Evolutionary conservation across 169 alveolate genomes (phyloP), one percentile per base, ranked within the genome.

Genomic region (Plasmodium fragile): DNA sequence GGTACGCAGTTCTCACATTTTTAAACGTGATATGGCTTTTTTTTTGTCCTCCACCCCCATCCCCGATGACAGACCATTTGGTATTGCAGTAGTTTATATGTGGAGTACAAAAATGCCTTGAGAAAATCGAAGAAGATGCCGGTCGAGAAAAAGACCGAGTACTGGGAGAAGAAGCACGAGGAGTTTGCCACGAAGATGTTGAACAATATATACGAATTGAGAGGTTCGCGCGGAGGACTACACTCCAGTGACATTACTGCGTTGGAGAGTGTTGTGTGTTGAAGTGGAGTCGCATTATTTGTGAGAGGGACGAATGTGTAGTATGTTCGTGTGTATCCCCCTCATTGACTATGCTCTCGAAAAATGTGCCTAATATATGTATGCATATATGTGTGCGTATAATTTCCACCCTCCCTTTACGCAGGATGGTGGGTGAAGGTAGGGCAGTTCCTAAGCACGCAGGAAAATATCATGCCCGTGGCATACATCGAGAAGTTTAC

Each of bases 351-450:
- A 49, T 6, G 59, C 18, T 49, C 16, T 49, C 25, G 6, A 49
- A 49, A 49, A 16, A 39, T 77, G 18, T 13, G n/a, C 4, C 13
- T 7, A 45, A 80, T 34, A 43, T 13, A 8, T 18, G 49, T 34
- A 43, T 13, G 4, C 8, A 39, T 65, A 72, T 8, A 4, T 59
- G 0, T 52, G 10, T n/a, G 3, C 41, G 3, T 34, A 34, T 16
- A 4, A 30, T 92, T 85, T 59, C 73, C n/a, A n/a, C n/a, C 8
- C n/a, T 7, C 10, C 45, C 30, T 53, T 3, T 52, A 11, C 16
- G 59, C 53, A 96, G 98, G 99, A 11, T 97, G 99, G 98, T 98
- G 99, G 99, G 98, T 97, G 36, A 98, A 97, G 84, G 98, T 98
- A 10, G 99, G 99, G 28, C 99, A 98, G 92, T 97, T 98, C 90